Evolutionary conservation across 108 stramenopile genomes (phyloP).

Genomic region (Nitzschia sp.): DNA sequence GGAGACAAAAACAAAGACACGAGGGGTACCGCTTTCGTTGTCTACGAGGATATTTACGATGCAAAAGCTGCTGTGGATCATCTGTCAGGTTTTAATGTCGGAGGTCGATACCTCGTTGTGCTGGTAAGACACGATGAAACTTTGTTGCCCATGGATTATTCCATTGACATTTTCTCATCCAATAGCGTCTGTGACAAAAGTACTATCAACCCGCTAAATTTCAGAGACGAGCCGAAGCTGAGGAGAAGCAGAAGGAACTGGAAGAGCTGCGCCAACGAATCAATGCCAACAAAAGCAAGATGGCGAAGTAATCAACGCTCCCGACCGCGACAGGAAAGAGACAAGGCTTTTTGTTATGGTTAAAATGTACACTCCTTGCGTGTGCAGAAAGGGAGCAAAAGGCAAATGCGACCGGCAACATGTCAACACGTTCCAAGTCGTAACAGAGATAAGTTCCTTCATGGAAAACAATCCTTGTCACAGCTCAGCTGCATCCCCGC

Average conservation of each 20-base stretch:
- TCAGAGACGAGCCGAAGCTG: constrained; percentile 59
- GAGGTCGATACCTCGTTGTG: constrained; percentile 95
- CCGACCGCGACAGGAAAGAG: constrained; percentile 1
- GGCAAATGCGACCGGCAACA: no score
- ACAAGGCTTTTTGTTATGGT: no score
- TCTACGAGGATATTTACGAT: constrained; percentile 95
- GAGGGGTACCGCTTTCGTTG: constrained; percentile 97
- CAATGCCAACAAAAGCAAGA: constrained; percentile 59
- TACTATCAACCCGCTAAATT: constrained; percentile 95
- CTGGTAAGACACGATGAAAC: no score
- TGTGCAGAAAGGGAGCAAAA: no score
- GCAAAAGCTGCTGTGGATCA: constrained; percentile 98
- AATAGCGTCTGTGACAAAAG: no score
- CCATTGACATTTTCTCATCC: no score
- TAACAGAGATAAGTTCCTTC: no score
- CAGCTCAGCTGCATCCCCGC: neutral
- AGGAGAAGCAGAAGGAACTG: constrained; percentile 91
- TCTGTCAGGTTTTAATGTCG: constrained; percentile 97
- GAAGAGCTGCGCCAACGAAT: constrained; percentile 89
- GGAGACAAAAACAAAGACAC: constrained; percentile 89
- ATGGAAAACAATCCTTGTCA: no score
- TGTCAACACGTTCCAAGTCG: no score
- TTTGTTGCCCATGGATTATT: no score
- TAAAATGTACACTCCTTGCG: no score
- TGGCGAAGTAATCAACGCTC: constrained; percentile 27